A percentile compares a stretch with the other conserved stretches of the same genome.
phyloP scores from a whole-genome alignment of 2,329 filamentous ascomycete genomes.

The Aspergillus versicolor region DNA sequence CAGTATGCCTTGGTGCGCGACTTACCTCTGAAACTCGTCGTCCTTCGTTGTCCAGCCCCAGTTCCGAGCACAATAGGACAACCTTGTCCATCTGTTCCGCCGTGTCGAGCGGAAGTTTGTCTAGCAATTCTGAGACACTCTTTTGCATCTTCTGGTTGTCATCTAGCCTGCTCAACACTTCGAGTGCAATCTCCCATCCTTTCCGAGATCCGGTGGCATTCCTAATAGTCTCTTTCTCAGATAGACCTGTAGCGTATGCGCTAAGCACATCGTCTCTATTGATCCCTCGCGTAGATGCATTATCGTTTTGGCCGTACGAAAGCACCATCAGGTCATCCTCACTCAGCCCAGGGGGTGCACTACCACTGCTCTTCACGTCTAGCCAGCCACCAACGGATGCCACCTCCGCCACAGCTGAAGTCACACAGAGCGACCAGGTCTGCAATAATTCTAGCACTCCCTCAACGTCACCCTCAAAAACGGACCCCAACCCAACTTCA shows the following conservation, averaged over 20 bases:
- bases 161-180: slow-evolving; percentile 78
- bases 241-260: slow-evolving; percentile 69
- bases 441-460: slow-evolving; percentile 72
- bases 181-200: slow-evolving; percentile 87
- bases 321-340: slow-evolving; percentile 83
- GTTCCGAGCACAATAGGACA: slow-evolving; percentile 71
- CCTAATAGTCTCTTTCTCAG: slow-evolving; percentile 35
- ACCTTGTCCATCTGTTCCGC: slow-evolving; percentile 75
- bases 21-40: slow-evolving; percentile 79
- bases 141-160: slow-evolving; percentile 68
- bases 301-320: slow-evolving; percentile 63
- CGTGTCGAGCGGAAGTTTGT: slow-evolving; percentile 70
- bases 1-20: not conserved
- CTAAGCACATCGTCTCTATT: slow-evolving; percentile 78
- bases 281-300: slow-evolving; percentile 47
- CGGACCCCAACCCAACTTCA: slow-evolving; percentile 77
- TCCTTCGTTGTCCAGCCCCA: slow-evolving; percentile 76
- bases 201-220: slow-evolving; percentile 50
- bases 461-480: slow-evolving; percentile 79
- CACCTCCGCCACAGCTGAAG: slow-evolving; percentile 77
- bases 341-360: slow-evolving; percentile 64
- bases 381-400: slow-evolving; percentile 84
- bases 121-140: slow-evolving; percentile 71
- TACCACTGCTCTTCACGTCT: slow-evolving; percentile 56
- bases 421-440: slow-evolving; percentile 76